Base-by-base conservation (phyloP, 2,329 filamentous ascomycete species). In the Aspergillus pseudotamarii region DNA sequence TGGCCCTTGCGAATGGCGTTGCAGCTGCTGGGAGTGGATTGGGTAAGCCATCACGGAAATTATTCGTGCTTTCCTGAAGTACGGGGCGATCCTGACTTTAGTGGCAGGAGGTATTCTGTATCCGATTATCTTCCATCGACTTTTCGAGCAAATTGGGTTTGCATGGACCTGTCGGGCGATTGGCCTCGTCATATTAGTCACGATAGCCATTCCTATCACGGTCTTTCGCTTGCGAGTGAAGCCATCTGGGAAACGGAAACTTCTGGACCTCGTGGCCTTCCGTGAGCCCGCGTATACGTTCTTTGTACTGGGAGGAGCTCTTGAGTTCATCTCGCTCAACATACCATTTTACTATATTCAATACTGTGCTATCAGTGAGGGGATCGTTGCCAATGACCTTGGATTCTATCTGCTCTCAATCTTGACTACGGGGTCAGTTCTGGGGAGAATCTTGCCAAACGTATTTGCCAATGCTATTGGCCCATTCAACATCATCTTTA, bases 401-500 rank as follows among this genome's bases (percentile, higher is more conserved):
- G 58, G 16, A 6, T 55, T 36, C 38, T 60, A 60, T 28, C 23
- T 60, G 4, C 58, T 45, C 6, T 55, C 58, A 26, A 60, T 46
- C 4, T 19, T 60, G 16, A 60, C 58, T 5, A 60, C 50, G 1
- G 50, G n/a, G 8, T 54, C 58, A 1, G 50, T 60, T 19, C 5
- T 60, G 11, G 58, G 36, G 32, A 34, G 48, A 23, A 28, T 45
- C 1, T 46, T 60, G 10, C 58, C 50, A 19, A 59, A 59, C 50
- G 1, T 60, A 11, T 60, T 60, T 26, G 50, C 57, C 2, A 54
- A 60, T 28, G 1, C n/a, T 9, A 21, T 60, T 9, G 58, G 50
- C n/a, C 36, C 48, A n/a, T 60, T 55, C 3, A 54, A 54, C 43
- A 60, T 60, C 12, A 46, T 46, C 5, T 46, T 26, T 21, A 5